Evolutionary conservation across 1,139 yeast genomes (phyloP), one percentile per base, ranked within the genome.

Genomic region (Protomyces pachydermus): DNA sequence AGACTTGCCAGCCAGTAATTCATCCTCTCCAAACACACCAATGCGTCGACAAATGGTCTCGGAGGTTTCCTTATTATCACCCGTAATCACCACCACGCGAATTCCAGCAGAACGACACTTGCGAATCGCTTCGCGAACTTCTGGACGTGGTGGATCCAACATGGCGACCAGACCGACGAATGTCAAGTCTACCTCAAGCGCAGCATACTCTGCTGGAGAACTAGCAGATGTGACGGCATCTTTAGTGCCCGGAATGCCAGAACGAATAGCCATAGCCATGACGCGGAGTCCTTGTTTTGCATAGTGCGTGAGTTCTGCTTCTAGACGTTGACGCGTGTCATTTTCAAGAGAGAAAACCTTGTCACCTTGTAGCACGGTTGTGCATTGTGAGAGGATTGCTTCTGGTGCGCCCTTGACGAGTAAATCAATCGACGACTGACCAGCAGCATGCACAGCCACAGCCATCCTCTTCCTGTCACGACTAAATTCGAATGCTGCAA

Each of bases 341-440:
- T 58, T 34, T 1, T 70, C 65, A 53, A 73, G 52, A 1, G 63
- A 51, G 5, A 34, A n/a, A 23, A 75, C 72, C 61, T 75, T 69
- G 5, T 72, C 71, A 12, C 69, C 69, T 32, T 72, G 66, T 34
- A 71, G 70, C 14, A 73, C 74, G 57, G 39, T 42, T 14, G 56
- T 25, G 51, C 48, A 58, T 16, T 58, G 53, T 9, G 52, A 38
- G 1, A 82, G 71, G 34, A 82, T 71, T 37, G 80, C 72, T 70
- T 82, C 85, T 5, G 83, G 84, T 0, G 85, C 85, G 66, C 85
- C 85, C 69, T 82, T 82, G 37, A 82, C 78, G 66, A 78, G 75
- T 37, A 81, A 74, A 42, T 42, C 48, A 42, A 20, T 18, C 18
- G 48, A 42, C 18, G 12, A 18, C 37, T 69, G 74, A 14, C 67